These are phyloP conservation scores for Lepidium aucheri DNA, from an alignment of 345 rosid species.

Conservation along the genomic window DNA sequence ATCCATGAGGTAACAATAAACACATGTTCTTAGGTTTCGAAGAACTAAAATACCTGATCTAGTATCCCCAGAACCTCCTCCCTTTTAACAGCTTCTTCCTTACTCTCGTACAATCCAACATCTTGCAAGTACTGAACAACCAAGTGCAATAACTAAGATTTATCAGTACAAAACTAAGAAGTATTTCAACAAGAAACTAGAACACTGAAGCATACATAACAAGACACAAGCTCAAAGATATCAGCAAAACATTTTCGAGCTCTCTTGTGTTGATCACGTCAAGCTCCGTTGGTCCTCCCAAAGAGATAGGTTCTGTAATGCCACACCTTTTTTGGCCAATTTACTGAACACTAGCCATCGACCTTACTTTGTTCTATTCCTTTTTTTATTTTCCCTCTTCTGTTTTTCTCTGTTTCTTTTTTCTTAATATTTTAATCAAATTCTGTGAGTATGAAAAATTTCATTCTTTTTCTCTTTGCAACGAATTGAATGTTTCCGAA, in stretches of 20 bases:
- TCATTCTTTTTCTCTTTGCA: too few species aligned
- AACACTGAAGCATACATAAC: neutral
- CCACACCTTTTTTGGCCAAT: conserved; percentile 62
- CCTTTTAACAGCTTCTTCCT: conserved; percentile 78
- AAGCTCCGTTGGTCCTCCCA: conserved; percentile 85
- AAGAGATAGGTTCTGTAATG: conserved; percentile 81
- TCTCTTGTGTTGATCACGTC: conserved; percentile 66
- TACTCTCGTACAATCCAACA: conserved; percentile 77
- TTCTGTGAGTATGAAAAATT: too few species aligned
- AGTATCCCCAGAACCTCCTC: conserved; percentile 98
- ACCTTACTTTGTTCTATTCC: neutral
- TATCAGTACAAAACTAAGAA: conserved; percentile 7
- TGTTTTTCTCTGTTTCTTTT: too few species aligned
- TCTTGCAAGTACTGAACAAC: conserved; percentile 64
- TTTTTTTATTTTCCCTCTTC: neutral
- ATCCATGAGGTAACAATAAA: neutral
- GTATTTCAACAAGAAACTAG: neutral
- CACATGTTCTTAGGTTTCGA: neutral
- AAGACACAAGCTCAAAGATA: conserved; percentile 3
- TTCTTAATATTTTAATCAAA: too few species aligned
- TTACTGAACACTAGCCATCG: conserved; percentile 54
- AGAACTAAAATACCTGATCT: conserved; percentile 68
- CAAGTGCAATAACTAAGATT: neutral
- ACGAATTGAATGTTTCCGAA: too few species aligned
- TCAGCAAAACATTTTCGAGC: conserved; percentile 72